Evolutionary conservation across 2,329 filamentous ascomycete genomes (phyloP).

Genomic region (Epichloe bromicola): DNA sequence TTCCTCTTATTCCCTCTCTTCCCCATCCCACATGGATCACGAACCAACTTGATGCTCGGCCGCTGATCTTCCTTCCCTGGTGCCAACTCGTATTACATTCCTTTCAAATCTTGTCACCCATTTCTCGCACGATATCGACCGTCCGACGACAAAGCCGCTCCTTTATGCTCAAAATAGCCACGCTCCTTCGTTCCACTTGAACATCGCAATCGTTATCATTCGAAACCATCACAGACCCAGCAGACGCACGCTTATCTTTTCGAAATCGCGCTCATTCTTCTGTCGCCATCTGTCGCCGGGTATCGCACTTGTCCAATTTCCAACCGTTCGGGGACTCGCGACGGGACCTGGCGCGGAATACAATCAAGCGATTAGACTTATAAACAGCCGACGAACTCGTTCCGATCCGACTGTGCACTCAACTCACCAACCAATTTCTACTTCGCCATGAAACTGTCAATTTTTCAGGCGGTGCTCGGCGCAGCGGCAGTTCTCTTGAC

Average conservation of each 20-base stretch:
- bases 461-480: slow-evolving; percentile 35
- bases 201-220: not conserved
- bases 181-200: not conserved
- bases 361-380: not conserved
- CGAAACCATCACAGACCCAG: not conserved
- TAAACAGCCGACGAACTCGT: not conserved
- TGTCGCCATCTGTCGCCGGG: not conserved
- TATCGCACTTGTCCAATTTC: not conserved
- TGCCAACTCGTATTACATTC: not conserved
- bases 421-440: not conserved
- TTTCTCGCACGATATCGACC: not conserved
- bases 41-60: not conserved
- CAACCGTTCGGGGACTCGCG: not conserved
- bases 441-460: slow-evolving; percentile 38
- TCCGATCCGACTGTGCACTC: not conserved
- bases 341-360: not conserved
- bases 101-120: not conserved
- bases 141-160: not conserved
- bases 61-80: not conserved
- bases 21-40: not conserved
- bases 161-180: not conserved
- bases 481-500: slow-evolving; percentile 33
- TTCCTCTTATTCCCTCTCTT: not conserved
- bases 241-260: not conserved
- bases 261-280: not conserved